Evolutionary conservation across 2,329 filamentous ascomycete species (phyloP), one percentile per base, ranked within the genome.

Genomic region (Apiospora saccharicola): DNA sequence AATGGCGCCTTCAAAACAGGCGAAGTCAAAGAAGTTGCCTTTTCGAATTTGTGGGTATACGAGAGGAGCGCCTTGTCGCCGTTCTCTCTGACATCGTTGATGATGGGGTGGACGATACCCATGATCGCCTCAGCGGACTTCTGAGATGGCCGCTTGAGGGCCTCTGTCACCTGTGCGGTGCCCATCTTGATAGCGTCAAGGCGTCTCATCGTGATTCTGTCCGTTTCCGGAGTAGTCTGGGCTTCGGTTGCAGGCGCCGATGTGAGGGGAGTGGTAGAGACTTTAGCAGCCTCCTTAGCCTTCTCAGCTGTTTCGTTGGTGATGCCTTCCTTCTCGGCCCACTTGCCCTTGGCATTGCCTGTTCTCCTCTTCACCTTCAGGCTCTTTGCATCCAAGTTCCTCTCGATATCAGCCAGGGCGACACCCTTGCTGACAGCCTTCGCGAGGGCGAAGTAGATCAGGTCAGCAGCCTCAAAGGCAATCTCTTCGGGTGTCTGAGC

Each of bases 21-120:
- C 0, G 95, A 96, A 19, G 90, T 96, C 73, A 99, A 86, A 3
- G 94, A 96, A 0, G 94, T 97, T 0, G 96, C 96, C 85, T 96
- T 98, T 81, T 99, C 96, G 77, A 99, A 99, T 82, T 97, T 98
- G 88, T 98, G 95, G 0, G 96, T 98, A 83, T 98, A 98, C 69
- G 93, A 92, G 64, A 99, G 88, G 34, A 99, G 88, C 3, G 94
- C 95, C 78, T 92, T 92, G 83, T 99, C 96, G 70, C 96, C 96
- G 46, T 93, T 90, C 61, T 90, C 88, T 71, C 92, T 93, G 71
- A 99, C 93, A 68, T 95, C 93, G 72, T 96, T 91, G 79, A 99
- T 94, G 78, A 99, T 99, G 1, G 96, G 96, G 47, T 90, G 91
- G 73, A 98, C 94, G 70, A 98, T 96, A 75, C 91, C 91, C 85